Base-by-base conservation (phyloP, 257 asterid species). In the Eucommia ulmoides region DNA sequence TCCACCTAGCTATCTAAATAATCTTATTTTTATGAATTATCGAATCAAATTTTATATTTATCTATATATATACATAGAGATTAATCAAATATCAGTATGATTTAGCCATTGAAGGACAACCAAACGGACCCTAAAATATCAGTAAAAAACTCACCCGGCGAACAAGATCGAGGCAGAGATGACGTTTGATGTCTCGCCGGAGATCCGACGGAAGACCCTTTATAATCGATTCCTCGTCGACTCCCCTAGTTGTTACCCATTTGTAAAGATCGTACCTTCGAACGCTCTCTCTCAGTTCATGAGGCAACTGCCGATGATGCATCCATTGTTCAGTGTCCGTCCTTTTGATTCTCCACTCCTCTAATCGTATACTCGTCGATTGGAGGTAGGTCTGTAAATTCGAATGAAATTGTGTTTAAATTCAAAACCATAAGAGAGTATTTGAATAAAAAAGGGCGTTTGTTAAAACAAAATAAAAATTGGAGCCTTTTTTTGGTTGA, bases 281-380 rank as follows among this genome's bases (percentile, higher is more conserved):
- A 1, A 82, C 80, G 29, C 79, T 65, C 21, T 79, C 73, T 69
- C 60, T 82, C 38, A 82, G 59, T 3, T 74, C 73, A 8, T 52
- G 78, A 0, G 93, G 93, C 20, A 82, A 73, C 56, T 76, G 88
- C 19, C 88, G 56, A 33, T 82, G 88, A 52, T 52, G 81, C 93
- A 82, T 82, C 88, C 93, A 82, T 56, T 76, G 66, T 24, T 82
- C 88, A 2, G 83, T 72, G 52, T 82, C 93, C 0, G 65, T 82
- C 53, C 82, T 72, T 51, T 60, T 65, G 1, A 82, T 72, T 61
- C 93, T 82, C 93, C 93, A 82, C 41, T 82, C 93, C 51, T 82
- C 93, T 16, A 82, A 62, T 25, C 93, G 55, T 3, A 64, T 41
- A 0, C 83, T 74, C 1, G 79, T 62, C 0, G 93, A 82, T 55